Percentiles rank a stretch among this genome's conserved stretches.
These are phyloP conservation scores for Metahyphopichia silvanorum DNA, from an alignment of 805 yeast species.

Conservation along the genomic window DNA sequence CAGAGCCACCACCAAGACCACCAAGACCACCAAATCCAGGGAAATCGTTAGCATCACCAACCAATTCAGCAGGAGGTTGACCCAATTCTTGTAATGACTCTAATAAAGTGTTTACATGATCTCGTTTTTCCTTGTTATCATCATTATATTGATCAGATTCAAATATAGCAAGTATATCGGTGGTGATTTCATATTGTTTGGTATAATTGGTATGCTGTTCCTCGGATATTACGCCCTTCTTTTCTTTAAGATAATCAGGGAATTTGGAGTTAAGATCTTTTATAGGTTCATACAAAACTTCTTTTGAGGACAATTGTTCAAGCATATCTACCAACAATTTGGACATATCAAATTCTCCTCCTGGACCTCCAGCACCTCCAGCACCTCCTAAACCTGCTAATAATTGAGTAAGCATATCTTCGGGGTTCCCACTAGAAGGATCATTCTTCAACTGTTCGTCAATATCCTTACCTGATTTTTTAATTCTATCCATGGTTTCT, in stretches of 20 bases:
- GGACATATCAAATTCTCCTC: constrained; percentile 55
- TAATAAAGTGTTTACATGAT: constrained; percentile 53
- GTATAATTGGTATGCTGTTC: constrained; percentile 53
- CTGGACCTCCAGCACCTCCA: constrained; percentile 29
- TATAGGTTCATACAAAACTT: constrained; percentile 83
- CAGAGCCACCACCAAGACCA: constrained; percentile 29
- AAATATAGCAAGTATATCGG: constrained; percentile 59
- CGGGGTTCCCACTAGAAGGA: constrained; percentile 29
- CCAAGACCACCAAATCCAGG: constrained; percentile 44
- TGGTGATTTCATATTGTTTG: constrained; percentile 60
- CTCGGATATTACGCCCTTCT: constrained; percentile 40
- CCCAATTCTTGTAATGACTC: constrained; percentile 74
- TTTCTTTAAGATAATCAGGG: constrained; percentile 63
- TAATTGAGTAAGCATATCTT: constrained; percentile 63
- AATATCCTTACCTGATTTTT: constrained; percentile 68
- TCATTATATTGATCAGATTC: constrained; percentile 66
- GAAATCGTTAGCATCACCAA: constrained; percentile 53
- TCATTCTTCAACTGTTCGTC: constrained; percentile 57
- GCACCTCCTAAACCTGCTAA: constrained; percentile 43
- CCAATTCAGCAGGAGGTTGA: constrained; percentile 74
- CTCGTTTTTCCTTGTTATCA: constrained; percentile 38
- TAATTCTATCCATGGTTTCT: constrained; percentile 75
- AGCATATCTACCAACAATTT: constrained; percentile 69
- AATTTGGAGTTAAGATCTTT: constrained; percentile 73
- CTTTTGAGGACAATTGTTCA: constrained; percentile 79